Evolutionary conservation across 208 protist genomes (phyloP).

Genomic region (Trypanosoma cruzi): DNA sequence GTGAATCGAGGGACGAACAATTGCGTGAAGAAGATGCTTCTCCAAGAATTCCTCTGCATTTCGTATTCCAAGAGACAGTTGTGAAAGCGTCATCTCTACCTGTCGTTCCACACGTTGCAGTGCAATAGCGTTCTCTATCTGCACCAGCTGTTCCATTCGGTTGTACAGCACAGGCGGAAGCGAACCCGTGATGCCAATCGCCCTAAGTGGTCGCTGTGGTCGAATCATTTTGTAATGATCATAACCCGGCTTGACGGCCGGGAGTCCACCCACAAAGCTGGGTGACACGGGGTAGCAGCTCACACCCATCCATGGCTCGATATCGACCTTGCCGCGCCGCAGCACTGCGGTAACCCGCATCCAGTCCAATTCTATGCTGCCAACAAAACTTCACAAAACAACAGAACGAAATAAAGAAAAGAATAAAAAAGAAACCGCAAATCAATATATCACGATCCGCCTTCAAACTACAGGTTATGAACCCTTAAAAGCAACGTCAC

Average conservation of each 20-base stretch:
- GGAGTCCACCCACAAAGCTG: constrained; percentile 54
- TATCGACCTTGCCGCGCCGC: constrained; percentile 56
- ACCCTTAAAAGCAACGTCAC: background rate
- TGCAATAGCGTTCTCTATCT: constrained; percentile 86
- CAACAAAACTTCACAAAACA: background rate
- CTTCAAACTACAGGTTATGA: background rate
- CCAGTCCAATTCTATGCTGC: background rate
- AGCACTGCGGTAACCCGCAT: constrained; percentile 39
- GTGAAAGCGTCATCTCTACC: constrained; percentile 82
- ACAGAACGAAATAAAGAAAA: background rate
- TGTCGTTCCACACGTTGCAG: constrained; percentile 84
- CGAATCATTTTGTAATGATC: constrained; percentile 70
- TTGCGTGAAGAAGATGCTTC: constrained; percentile 74
- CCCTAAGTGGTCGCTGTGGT: constrained; percentile 62
- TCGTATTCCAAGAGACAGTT: constrained; percentile 79
- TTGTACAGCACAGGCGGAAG: constrained; percentile 86
- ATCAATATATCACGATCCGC: background rate
- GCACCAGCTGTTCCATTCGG: constrained; percentile 81
- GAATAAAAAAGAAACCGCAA: background rate
- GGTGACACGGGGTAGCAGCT: constrained; percentile 74
- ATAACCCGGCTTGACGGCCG: constrained; percentile 61
- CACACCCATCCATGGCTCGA: constrained; percentile 82
- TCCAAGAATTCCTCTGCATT: constrained; percentile 89
- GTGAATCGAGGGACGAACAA: constrained; percentile 83
- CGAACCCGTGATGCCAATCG: constrained; percentile 61